Conservation (phyloP, 331 rosid genomes). For the Quercus phellos region DNA sequence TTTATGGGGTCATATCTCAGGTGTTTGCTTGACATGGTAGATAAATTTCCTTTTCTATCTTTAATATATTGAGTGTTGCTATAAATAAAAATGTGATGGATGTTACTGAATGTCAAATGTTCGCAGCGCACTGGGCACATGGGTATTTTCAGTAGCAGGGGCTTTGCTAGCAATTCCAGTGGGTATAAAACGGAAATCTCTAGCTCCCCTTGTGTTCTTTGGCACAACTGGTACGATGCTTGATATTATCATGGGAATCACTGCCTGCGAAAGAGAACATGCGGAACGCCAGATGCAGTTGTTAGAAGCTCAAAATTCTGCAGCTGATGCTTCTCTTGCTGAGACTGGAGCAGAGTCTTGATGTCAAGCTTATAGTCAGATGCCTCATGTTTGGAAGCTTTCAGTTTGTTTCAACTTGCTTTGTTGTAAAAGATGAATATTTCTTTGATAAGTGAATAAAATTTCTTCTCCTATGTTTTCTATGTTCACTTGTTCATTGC, state of each 20-base stretch:
- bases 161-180: slow-evolving; percentile 91
- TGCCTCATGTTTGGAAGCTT: neutral
- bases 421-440: slow-evolving; percentile 13
- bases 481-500: neutral
- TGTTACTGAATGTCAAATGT: slow-evolving; percentile 15
- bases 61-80: neutral
- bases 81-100: neutral
- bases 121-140: slow-evolving; percentile 83
- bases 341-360: slow-evolving; percentile 43
- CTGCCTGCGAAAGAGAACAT: slow-evolving; percentile 80
- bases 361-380: neutral
- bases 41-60: neutral
- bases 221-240: slow-evolving; percentile 94
- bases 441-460: neutral
- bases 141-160: slow-evolving; percentile 94
- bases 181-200: slow-evolving; percentile 81
- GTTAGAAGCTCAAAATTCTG: slow-evolving; percentile 58
- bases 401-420: slow-evolving; percentile 13
- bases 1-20: neutral
- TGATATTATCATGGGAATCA: slow-evolving; percentile 76
- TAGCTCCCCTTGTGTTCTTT: slow-evolving; percentile 91
- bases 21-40: neutral
- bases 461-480: neutral
- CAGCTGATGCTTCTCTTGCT: slow-evolving; percentile 29
- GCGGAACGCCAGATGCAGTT: slow-evolving; percentile 85